Conservation (phyloP, 345 rosid genomes). For the Cochlearia excelsa region DNA sequence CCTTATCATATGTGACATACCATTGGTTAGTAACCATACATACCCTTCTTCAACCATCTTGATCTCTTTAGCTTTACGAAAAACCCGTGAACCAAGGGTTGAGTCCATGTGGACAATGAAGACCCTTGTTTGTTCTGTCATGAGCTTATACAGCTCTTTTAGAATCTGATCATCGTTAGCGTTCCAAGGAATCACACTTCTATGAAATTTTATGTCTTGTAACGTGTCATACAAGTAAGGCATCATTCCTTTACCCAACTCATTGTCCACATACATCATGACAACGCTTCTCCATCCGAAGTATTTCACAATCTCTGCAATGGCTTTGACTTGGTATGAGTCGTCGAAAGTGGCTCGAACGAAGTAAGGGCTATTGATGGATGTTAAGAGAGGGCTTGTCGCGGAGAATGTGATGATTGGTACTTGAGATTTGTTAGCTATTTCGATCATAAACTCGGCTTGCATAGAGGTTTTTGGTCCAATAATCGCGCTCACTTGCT, state of each 20-base stretch:
- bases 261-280: slow-evolving; percentile 39
- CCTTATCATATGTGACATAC: slow-evolving; percentile 24
- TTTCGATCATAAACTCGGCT: slow-evolving; percentile 36
- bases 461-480: slow-evolving; percentile 54
- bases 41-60: slow-evolving; percentile 66
- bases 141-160: slow-evolving; percentile 43
- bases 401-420: slow-evolving; percentile 53
- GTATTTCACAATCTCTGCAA: slow-evolving; percentile 34
- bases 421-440: slow-evolving; percentile 42
- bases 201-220: slow-evolving; percentile 23
- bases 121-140: slow-evolving; percentile 54
- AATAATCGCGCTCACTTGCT: slow-evolving; percentile 50
- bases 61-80: slow-evolving; percentile 38
- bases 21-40: slow-evolving; percentile 48
- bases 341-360: slow-evolving; percentile 44
- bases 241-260: slow-evolving; percentile 47
- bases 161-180: slow-evolving; percentile 44
- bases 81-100: slow-evolving; percentile 35
- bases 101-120: slow-evolving; percentile 51
- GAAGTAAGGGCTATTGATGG: slow-evolving; percentile 36
- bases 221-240: slow-evolving; percentile 41
- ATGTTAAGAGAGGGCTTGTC: slow-evolving; percentile 38
- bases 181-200: slow-evolving; percentile 32
- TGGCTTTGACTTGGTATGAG: slow-evolving; percentile 46
- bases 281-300: slow-evolving; percentile 49